Base-by-base conservation (phyloP, 352 stramenopile species). In the Saprolegnia diclina region DNA sequence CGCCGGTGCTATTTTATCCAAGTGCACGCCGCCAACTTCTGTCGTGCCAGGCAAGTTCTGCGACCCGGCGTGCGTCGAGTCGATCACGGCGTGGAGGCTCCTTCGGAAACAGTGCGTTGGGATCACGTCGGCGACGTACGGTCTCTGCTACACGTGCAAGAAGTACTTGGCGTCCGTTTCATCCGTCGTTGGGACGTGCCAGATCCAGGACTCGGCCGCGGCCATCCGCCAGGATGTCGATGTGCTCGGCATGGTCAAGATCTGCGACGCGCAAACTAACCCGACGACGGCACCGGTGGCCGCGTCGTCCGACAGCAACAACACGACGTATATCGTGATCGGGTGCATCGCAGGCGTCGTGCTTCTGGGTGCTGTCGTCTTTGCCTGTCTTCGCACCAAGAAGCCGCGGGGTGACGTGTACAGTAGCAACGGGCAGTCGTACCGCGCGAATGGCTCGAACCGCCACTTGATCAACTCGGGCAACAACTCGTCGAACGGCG, bases 301-400 rank as follows among this genome's bases (percentile, higher is more conserved):
- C 16, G 38, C 5, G 10, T 59, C 32, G 22, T 66, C 61, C 48
- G 59, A 59, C 38, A 72, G 72, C 56, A 80, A 63, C 50, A 71
- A 73, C 67, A 82, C 72, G 14, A 45, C 81, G 7, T 72, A 72
- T 4, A 86, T 90, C 63, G 73, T 78, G 11, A 64, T 83, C 1
- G 74, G 77, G 32, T 74, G 83, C 18, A 73, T 73, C n/a, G 79
- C 64, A 3, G 78, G 73, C 38, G 67, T 79, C 0, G 26, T 87
- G 10, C 76, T 87, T 22, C 38, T 89, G 14, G 77, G 73, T 6
- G 67, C 76, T 18, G 65, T 85, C 42, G 76, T 57, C 5, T 83
- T 85, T 45, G 3, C 84, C 21, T 72, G 76, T 59, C 84, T 81
- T 64, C 75, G 77, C 35, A 56, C 35, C 22, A 63, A 65, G 56